Evolutionary conservation across 805 yeast genomes (phyloP).

Genomic region (Wickerhamomyces sydowiorum): DNA sequence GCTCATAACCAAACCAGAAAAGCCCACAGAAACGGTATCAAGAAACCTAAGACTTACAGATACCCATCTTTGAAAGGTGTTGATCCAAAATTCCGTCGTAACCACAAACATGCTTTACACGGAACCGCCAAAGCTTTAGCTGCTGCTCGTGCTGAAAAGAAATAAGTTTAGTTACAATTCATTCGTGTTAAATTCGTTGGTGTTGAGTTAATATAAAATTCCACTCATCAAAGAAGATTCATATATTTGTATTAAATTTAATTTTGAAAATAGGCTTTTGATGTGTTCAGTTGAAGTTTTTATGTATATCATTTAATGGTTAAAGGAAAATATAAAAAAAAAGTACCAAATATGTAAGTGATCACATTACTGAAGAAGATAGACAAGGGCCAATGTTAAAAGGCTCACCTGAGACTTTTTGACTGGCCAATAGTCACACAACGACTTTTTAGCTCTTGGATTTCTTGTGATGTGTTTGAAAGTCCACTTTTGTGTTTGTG

Average conservation of each 20-base stretch:
- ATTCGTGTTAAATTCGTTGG: neutral
- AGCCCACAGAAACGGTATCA: conserved; percentile 99
- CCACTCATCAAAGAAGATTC: no score
- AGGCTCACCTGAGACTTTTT: no score
- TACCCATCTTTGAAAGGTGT: conserved; percentile 98
- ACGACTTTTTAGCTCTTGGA: no score
- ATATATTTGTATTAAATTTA: neutral
- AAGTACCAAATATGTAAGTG: neutral
- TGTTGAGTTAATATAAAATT: neutral
- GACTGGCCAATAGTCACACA: no score
- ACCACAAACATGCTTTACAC: conserved; percentile 98
- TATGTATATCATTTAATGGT: conserved; percentile 22
- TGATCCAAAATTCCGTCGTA: conserved; percentile 98
- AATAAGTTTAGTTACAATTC: conserved; percentile 7
- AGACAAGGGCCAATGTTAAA: no score
- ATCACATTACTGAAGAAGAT: no score
- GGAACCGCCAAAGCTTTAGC: conserved; percentile 96
- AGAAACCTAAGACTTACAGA: conserved; percentile 97
- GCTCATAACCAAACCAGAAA: conserved; percentile 99
- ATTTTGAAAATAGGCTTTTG: neutral
- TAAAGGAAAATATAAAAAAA: conserved; percentile 6
- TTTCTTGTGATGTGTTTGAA: no score
- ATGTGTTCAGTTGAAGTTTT: conserved; percentile 4
- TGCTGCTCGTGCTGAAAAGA: conserved; percentile 60
- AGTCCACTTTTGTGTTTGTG: no score